Evolutionary conservation across 768 basidiomycete genomes (phyloP), one percentile per base, ranked within the genome.

Genomic region (Phallus indusiatus): DNA sequence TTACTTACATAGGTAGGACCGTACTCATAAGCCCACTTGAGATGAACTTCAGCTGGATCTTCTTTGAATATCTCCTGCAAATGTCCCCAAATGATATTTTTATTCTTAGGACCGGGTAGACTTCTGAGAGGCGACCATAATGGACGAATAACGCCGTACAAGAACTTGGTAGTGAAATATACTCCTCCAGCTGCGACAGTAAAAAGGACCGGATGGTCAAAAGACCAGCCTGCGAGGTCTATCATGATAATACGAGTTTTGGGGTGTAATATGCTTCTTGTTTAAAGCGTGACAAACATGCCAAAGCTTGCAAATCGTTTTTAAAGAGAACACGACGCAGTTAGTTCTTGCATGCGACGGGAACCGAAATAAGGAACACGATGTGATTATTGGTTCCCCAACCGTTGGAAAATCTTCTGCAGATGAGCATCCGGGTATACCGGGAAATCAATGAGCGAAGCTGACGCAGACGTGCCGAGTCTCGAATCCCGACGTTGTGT

Each of bases 11-110:
- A 57, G 0, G 77, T 79, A 0, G 64, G 58, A 0, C 82, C 82
- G 62, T 81, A 79, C 60, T 79, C 66, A 46, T 69, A 64, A 1
- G 74, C 64, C 83, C 82, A 84, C 65, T 75, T 65, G 48, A 79
- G 75, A 18, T 77, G 70, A 3, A 77, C 59, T 9, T 70, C 60
- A 0, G 63, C 60, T 33, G 68, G 64, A 5, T 73, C 81, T 7
- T 71, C 74, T 5, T 75, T 66, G 64, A 67, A 69, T 3, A 84
- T 73, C 6, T 78, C 72, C 42, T 65, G 69, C 61, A 81, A 55
- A 64, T 82, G 76, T 8, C 83, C 83, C 55, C 68, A 81, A 12
- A 85, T 52, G 56, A 70, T 70, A 62, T 74, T 78, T 1, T 71
- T 54, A 55, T 65, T 76, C 17, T 74, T 70, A 0, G 82, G 83